These are phyloP conservation scores for Diaporthe capsici DNA, from an alignment of 2,329 filamentous ascomycete species.

Conservation along the genomic window DNA sequence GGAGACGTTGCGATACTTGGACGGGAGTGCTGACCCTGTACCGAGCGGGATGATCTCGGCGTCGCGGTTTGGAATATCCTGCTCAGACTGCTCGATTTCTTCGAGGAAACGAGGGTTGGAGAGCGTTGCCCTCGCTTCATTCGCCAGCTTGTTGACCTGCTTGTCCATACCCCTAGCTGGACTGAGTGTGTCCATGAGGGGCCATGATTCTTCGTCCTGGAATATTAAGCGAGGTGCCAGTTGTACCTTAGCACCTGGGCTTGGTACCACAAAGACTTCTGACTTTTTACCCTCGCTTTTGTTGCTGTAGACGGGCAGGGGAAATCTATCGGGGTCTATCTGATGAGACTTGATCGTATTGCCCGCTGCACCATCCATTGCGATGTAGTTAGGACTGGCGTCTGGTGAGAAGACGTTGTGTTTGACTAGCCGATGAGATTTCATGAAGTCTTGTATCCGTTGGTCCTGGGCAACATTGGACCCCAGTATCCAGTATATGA, in stretches of 20 bases:
- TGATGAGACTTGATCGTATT: slow-evolving; percentile 78
- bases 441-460: slow-evolving; percentile 78
- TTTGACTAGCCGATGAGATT: slow-evolving; percentile 69
- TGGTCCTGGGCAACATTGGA: slow-evolving; percentile 74
- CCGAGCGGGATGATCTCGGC: slow-evolving; percentile 89
- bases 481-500: slow-evolving; percentile 87
- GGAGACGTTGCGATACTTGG: slow-evolving; percentile 96
- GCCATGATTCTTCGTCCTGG: slow-evolving; percentile 61
- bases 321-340: slow-evolving; percentile 82
- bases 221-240: slow-evolving; percentile 63
- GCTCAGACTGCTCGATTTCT: slow-evolving; percentile 65
- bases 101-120: slow-evolving; percentile 61
- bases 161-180: slow-evolving; percentile 57
- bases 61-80: slow-evolving; percentile 80
- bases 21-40: slow-evolving; percentile 90
- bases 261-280: slow-evolving; percentile 54
- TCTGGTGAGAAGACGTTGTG: slow-evolving; percentile 86
- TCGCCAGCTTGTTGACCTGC: slow-evolving; percentile 67
- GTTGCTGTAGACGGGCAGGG: slow-evolving; percentile 77
- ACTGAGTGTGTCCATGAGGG: slow-evolving; percentile 62
- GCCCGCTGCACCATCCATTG: slow-evolving; percentile 75
- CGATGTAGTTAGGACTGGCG: slow-evolving; percentile 80
- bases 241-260: slow-evolving; percentile 59
- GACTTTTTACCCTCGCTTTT: slow-evolving; percentile 42
- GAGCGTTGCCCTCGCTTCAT: slow-evolving; percentile 59